Evolutionary conservation across 768 basidiomycete species (phyloP), one percentile per base, ranked within the genome.

Genomic region (Leccinum incarnatum): DNA sequence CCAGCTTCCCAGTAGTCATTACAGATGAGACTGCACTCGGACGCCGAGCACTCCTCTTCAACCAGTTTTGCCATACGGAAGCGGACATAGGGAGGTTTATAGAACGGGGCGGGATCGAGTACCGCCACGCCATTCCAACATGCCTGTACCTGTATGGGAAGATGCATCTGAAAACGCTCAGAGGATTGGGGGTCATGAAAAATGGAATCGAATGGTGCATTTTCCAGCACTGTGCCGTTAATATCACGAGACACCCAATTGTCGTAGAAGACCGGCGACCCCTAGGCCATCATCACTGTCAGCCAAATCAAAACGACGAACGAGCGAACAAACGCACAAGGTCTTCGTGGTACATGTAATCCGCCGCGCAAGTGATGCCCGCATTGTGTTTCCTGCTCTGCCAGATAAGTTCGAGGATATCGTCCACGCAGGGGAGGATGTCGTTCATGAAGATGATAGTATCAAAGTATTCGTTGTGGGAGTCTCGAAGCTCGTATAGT

Each of bases 401-500:
- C 89, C 89, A 98, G 70, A 99, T 95, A 69, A 99, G 86, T 77
- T 99, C 97, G 67, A 99, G 86, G 57, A 99, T 76, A 76, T 99
- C 97, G 74, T 99, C 97, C 37, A 97, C 86, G 74, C 97, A 99
- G 21, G 97, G 97, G 10, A 99, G 79, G 75, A 99, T 89, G 74
- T 99, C 97, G 83, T 99, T 99, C 95, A 98, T 98, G 82, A 99
- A 99, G 60, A 98, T 79, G 77, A 99, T 91, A 37, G 89, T 85
- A 77, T 99, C 96, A 65, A 98, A 99, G 66, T 92, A 88, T 75
- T 98, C 96, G 70, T 90, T 90, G 70, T 95, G 87, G 25, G 88
- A 77, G 71, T 97, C 95, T 42, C 97, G 82, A 37, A 97, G 82
- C 69, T 98, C 97, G 76, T 96, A 91, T 23, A 98, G 79, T 1